phyloP scores from a whole-genome alignment of 1,284 basidiomycete genomes.

The Phellinidium pouzarii region DNA sequence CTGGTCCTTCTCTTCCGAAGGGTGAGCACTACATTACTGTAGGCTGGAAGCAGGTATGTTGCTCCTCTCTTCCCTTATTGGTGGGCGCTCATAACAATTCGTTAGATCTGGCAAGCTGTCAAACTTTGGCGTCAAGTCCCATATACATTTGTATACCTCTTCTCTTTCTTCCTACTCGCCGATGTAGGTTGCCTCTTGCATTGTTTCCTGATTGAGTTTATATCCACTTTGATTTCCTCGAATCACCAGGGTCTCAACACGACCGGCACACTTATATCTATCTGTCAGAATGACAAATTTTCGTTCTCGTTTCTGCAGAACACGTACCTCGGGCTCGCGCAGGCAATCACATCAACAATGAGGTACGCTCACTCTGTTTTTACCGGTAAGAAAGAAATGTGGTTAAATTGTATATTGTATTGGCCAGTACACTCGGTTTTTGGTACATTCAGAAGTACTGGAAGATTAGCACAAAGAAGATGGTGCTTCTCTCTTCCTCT shows the following conservation, averaged over 20 bases:
- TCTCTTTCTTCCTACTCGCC: constrained; percentile 71
- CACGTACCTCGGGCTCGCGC: constrained; percentile 70
- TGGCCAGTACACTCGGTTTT: constrained; percentile 56
- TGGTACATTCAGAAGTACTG: constrained; percentile 78
- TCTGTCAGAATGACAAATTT: constrained; percentile 76
- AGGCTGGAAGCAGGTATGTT: constrained; percentile 69
- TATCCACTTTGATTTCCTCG: background rate
- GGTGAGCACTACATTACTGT: constrained; percentile 67
- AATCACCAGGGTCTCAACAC: constrained; percentile 62
- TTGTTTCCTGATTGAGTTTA: background rate
- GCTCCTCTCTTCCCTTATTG: background rate
- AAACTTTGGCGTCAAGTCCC: constrained; percentile 69
- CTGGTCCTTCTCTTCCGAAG: constrained; percentile 66
- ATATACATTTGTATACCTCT: constrained; percentile 69
- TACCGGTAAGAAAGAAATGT: no score
- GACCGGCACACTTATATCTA: constrained; percentile 67
- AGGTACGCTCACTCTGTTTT: constrained; percentile 23
- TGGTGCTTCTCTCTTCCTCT: constrained; percentile 39
- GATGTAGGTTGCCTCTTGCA: constrained; percentile 43
- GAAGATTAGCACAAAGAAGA: constrained; percentile 71
- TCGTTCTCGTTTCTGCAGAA: constrained; percentile 66
- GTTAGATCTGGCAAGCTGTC: constrained; percentile 59
- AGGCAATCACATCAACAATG: constrained; percentile 64
- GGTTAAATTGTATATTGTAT: no score
- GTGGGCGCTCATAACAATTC: background rate